phyloP scores from a whole-genome alignment of 2,329 filamentous ascomycete genomes.

The Penicillium sp. region DNA sequence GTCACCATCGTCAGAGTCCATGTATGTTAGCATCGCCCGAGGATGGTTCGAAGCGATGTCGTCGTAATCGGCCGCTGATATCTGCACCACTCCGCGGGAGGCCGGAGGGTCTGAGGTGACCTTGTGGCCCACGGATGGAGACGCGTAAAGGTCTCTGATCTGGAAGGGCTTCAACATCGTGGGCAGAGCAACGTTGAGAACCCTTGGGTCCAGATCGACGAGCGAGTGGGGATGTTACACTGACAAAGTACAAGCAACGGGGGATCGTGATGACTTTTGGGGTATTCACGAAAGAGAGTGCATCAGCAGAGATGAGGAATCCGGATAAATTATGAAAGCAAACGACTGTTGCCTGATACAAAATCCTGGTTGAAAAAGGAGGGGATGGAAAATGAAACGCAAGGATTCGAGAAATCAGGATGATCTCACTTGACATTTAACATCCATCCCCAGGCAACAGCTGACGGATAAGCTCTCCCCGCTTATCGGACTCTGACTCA shows the following conservation, averaged over 20 bases:
- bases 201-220: constrained; percentile 1
- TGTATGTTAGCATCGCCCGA: constrained; percentile 41
- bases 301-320: constrained; percentile 1
- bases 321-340: not conserved
- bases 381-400: constrained; percentile 1
- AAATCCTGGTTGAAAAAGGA: not conserved
- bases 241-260: constrained; percentile 3
- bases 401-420: constrained; percentile 6
- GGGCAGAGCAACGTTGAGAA: constrained; percentile 4
- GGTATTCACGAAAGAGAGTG: constrained; percentile 1
- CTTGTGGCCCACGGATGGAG: constrained; percentile 10
- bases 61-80: constrained; percentile 44
- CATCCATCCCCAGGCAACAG: constrained; percentile 21
- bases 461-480: constrained; percentile 19
- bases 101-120: constrained; percentile 1
- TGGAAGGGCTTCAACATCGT: constrained; percentile 41
- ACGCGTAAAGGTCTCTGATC: constrained; percentile 35
- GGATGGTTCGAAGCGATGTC: constrained; percentile 39
- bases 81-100: constrained; percentile 35
- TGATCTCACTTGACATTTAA: constrained; percentile 9
- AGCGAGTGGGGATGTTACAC: constrained; percentile 11
- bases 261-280: constrained; percentile 7
- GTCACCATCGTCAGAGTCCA: constrained; percentile 48
- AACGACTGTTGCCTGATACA: constrained; percentile 17
- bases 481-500: constrained; percentile 3